These are phyloP conservation scores for Podaxis sp. DNA, from an alignment of 768 basidiomycete genomes.

Conservation along the genomic window DNA sequence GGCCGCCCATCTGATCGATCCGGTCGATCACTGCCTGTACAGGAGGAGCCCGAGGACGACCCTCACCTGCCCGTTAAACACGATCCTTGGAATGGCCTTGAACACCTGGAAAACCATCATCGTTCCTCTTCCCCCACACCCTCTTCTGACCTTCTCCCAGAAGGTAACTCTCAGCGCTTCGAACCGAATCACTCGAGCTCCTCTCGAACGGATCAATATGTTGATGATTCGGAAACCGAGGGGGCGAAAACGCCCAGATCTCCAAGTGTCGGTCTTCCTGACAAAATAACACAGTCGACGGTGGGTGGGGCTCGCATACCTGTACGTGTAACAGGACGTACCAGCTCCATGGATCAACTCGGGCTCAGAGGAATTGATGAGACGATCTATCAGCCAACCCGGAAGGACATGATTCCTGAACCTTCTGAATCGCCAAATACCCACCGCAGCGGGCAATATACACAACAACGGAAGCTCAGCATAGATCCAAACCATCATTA, in stretches of 20 bases:
- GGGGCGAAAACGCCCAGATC: constrained; percentile 69
- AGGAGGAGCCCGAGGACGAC: constrained; percentile 77
- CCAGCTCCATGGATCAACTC: constrained; percentile 10
- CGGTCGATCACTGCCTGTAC: constrained; percentile 73
- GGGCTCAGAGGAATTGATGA: constrained; percentile 10
- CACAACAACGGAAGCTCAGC: constrained; percentile 3
- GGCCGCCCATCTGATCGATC: constrained; percentile 70
- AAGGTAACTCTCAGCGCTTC: constrained; percentile 31
- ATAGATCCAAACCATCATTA: constrained; percentile 10
- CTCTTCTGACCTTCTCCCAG: constrained; percentile 54
- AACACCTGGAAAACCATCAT: constrained; percentile 34
- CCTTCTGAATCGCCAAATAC: background rate
- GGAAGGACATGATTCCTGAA: background rate
- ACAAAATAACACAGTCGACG: constrained; percentile 22
- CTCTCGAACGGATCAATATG: constrained; percentile 36
- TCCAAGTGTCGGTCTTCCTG: constrained; percentile 60
- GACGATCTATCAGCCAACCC: constrained; percentile 8
- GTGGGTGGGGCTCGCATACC: background rate
- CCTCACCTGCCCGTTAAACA: constrained; percentile 34
- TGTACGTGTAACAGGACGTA: background rate
- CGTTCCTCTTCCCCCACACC: constrained; percentile 48
- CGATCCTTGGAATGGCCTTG: constrained; percentile 33
- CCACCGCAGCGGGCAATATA: background rate
- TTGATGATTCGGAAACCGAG: constrained; percentile 48
- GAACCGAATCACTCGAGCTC: constrained; percentile 30